Evolutionary conservation across 192 early-diverging fungal genomes (phyloP).

Genomic region (Linnemannia zychae): DNA sequence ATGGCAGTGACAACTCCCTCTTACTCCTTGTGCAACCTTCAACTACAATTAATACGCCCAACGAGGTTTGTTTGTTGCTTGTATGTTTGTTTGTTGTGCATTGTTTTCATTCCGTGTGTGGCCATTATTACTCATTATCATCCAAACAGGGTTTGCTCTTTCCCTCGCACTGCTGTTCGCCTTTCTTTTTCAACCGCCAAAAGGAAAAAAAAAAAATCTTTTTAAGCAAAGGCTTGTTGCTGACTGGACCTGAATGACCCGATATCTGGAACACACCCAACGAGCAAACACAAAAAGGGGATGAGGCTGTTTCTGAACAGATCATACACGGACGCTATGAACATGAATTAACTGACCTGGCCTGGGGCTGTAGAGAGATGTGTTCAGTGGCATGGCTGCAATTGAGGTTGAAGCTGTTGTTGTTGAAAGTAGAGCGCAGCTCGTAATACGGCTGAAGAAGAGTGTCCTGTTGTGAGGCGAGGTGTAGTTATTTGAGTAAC

Average conservation of each 20-base stretch:
- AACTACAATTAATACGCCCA: background rate
- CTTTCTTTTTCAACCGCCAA: no score
- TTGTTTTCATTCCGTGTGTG: background rate
- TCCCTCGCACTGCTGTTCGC: no score
- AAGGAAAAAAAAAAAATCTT: background rate
- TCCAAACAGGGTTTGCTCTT: background rate
- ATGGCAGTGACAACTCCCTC: background rate
- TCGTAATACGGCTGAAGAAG: background rate
- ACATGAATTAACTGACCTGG: background rate
- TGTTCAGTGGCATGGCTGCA: background rate
- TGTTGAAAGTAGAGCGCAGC: background rate
- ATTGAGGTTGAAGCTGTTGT: background rate
- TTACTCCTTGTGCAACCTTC: background rate
- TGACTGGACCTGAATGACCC: background rate
- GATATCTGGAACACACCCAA: background rate
- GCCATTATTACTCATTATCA: conserved; percentile 5
- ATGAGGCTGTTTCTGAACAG: background rate
- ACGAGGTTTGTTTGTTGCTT: background rate
- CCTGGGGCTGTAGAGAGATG: background rate
- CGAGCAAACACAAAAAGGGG: background rate
- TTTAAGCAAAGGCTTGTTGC: background rate
- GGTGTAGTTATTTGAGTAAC: background rate
- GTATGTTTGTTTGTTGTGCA: background rate
- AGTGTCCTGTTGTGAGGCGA: background rate
- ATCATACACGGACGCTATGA: background rate